Evolutionary conservation across 169 alveolate genomes (phyloP).

Genomic region (Perkinsus chesapeaki): DNA sequence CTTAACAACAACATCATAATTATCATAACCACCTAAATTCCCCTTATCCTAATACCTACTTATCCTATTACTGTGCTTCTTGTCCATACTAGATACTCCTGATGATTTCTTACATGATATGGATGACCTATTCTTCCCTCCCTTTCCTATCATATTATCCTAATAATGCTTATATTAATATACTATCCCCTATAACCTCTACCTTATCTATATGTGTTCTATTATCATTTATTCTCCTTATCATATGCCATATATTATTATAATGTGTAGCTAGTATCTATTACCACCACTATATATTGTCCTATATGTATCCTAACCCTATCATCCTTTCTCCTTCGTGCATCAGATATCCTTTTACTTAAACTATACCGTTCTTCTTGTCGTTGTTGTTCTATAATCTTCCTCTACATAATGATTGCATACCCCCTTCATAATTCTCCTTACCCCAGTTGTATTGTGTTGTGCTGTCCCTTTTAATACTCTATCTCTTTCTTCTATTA

Average conservation of each 20-base stretch:
- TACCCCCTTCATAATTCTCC: no score
- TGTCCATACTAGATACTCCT: constrained; percentile 8
- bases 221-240: background rate
- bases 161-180: constrained; percentile 11
- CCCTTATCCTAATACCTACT: constrained; percentile 7
- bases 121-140: constrained; percentile 25
- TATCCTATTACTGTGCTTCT: constrained; percentile 22
- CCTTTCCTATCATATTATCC: constrained; percentile 21
- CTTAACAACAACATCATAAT: constrained; percentile 9
- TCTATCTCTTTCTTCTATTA: background rate
- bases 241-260: background rate
- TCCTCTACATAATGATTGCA: no score
- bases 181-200: background rate
- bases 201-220: background rate
- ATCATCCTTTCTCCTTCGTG: background rate
- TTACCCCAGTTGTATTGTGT: no score
- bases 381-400: no score
- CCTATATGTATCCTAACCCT: background rate
- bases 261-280: background rate
- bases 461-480: background rate
- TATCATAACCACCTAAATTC: constrained; percentile 13
- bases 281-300: background rate
- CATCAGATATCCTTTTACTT: background rate
- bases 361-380: background rate
- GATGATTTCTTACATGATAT: constrained; percentile 14